Percentiles rank a stretch among this genome's conserved stretches.
Evolutionary conservation across 345 rosid species (phyloP).

Genomic region (Lenwebbia sp.): DNA sequence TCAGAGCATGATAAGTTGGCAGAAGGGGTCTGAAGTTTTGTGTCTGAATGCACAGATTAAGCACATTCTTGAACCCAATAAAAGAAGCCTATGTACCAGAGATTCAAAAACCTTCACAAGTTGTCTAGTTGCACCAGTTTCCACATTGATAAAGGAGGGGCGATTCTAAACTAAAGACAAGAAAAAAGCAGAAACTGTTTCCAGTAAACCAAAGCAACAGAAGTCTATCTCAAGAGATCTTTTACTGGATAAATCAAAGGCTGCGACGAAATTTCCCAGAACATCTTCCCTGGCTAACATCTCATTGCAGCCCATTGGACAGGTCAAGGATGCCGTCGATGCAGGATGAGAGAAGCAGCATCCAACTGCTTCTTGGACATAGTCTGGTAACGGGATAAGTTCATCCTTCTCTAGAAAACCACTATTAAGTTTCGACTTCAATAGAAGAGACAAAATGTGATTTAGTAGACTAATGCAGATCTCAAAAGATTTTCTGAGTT

Average conservation of each 20-base stretch:
- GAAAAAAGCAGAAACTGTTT: constrained; percentile 34
- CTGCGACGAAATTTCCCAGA: constrained; percentile 25
- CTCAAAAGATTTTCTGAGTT: constrained; percentile 40
- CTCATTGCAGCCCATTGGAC: constrained; percentile 33
- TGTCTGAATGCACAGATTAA: constrained; percentile 36
- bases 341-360: constrained; percentile 62
- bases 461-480: constrained; percentile 50
- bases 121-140: constrained; percentile 17
- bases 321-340: constrained; percentile 25
- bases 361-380: constrained; percentile 39
- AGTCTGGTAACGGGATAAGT: constrained; percentile 13
- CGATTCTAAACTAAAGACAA: constrained; percentile 22
- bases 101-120: constrained; percentile 29
- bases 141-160: constrained; percentile 6
- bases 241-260: constrained; percentile 25
- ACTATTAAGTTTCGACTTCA: constrained; percentile 18
- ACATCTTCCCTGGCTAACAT: constrained; percentile 13
- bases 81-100: constrained; percentile 34
- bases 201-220: constrained; percentile 46
- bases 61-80: constrained; percentile 24
- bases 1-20: constrained; percentile 42
- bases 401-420: constrained; percentile 6
- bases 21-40: constrained; percentile 33
- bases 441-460: constrained; percentile 35
- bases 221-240: constrained; percentile 43